Base-by-base conservation (phyloP, 192 early-diverging fungal genomes). In the Rhizoclosmatium globosum region DNA sequence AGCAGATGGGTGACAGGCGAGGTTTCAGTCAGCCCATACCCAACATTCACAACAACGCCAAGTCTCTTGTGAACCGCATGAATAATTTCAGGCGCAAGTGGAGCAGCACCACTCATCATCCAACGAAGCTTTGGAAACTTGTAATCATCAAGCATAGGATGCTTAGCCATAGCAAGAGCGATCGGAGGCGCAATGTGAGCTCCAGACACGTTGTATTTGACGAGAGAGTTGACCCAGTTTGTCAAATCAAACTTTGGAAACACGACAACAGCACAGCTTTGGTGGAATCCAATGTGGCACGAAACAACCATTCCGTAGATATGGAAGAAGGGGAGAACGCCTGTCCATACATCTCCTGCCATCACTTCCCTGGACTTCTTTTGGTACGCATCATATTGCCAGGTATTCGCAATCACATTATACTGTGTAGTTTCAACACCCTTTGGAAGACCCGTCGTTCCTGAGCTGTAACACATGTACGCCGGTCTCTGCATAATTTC, bases 331-430 rank as follows among this genome's bases (percentile, higher is more conserved):
- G 96, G 96, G 19, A 95, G 74, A 23, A 92, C 85, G 2, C 85
- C 92, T 53, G 90, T 82, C 17, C 74, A 85, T 15, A 79, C 78
- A 38, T 85, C 74, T 31, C 64, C 60, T 2, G 68, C 19, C 9
- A 43, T 13, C 13, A 67, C 83, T 66, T 47, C 50, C 31, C 42
- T 71, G n/a, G 41, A 71, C 64, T 71, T 66, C 61, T 69, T 21
- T 46, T 93, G 90, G 68, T 90, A 79, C 9, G 68, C 67, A 11
- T 78, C 68, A 21, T 89, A 83, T 68, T 94, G 92, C 23, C 82
- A 31, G 17, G 91, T 82, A 75, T 97, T 96, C 39, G 94, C 86
- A 7, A 94, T 91, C 77, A 96, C 89, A 85, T 96, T 96, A 9
- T 79, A 76, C 66, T 96, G 95, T 38, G 92, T 95, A 2, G 92